Base-by-base conservation (phyloP, 352 stramenopile genomes). In the Phytophthora lateralis region DNA sequence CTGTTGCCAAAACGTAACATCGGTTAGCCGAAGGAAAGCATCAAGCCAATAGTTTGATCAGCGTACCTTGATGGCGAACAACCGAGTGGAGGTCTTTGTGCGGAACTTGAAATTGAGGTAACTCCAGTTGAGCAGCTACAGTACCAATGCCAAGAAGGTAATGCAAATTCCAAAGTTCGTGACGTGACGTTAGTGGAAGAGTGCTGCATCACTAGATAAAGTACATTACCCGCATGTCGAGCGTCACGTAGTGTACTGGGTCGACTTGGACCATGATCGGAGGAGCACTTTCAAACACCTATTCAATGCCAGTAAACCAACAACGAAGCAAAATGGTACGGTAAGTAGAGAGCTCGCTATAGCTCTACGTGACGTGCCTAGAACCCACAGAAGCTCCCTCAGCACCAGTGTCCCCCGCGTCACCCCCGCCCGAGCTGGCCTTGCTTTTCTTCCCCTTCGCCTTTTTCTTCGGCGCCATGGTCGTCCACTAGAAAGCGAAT, bases 101-200 rank as follows among this genome's bases (percentile, higher is more conserved):
- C 67, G 67, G 37, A 83, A 62, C 47, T 77, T 79, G 52, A 84
- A 83, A 66, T 85, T 85, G 56, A 88, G 72, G 42, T 85, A 88
- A 45, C 70, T 78, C 78, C 78, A 88, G 51, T 85, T 88, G 38
- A 88, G 67, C 39, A 88, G 65, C 76, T 83, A 58, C 21, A 24
- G 3, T 24, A 24, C 4, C 27, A 30, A 8, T 11, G 11, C 2
- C 3, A 32, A 42, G 17, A 18, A 50, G n/a, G 26, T 55, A 15
- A 43, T 20, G 10, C n/a, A n/a, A n/a, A n/a, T n/a, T n/a, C n/a
- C 15, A 44, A 44, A 44, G 35, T 18, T 44, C n/a, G 10, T 44
- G 15, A 5, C 27, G 27, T 11, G 27, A 11, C 1, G 11, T 32
- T 32, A 32, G 27, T 32, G 27, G 7, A 32, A 32, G 8, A 11